Conservation (phyloP, 352 stramenopile genomes). For the Elongisporangium senticosum region DNA sequence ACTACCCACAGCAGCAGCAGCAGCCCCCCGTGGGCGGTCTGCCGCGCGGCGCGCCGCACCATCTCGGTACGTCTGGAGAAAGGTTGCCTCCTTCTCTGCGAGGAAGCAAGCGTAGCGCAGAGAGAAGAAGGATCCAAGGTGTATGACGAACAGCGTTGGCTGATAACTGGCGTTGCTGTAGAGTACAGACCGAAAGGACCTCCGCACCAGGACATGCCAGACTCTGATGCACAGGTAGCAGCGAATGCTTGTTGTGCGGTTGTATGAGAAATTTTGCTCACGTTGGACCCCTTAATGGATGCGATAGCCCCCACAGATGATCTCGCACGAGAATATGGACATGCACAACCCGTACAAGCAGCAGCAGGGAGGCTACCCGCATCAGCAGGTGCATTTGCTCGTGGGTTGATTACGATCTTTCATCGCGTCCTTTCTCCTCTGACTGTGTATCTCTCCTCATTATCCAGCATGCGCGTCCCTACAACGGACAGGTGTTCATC, state of each 20-base stretch:
- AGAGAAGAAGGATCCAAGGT: neutral
- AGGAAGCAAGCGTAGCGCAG: neutral
- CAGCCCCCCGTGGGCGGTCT: conserved; percentile 19
- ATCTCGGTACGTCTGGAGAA: conserved; percentile 18
- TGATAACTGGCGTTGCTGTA: conserved; percentile 5
- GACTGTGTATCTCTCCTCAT: neutral
- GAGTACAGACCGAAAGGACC: conserved; percentile 36
- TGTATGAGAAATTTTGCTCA: neutral
- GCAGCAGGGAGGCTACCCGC: conserved; percentile 27
- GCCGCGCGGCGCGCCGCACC: conserved; percentile 33
- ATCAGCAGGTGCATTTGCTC: conserved; percentile 29
- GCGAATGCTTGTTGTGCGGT: neutral
- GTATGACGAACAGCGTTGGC: neutral
- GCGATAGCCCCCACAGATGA: neutral
- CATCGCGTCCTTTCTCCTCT: neutral
- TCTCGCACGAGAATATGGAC: conserved; percentile 30
- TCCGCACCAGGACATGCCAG: conserved; percentile 21
- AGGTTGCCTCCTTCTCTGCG: neutral
- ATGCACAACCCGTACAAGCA: conserved; percentile 34
- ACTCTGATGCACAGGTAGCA: conserved; percentile 4
- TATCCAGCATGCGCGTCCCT: conserved; percentile 19
- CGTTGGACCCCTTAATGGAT: neutral
- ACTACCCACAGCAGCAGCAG: conserved; percentile 8
- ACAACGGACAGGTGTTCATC: conserved; percentile 37
- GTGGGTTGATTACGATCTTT: neutral